Evolutionary conservation across 202 grass and related monocot species (phyloP), one percentile per base, ranked within the genome.

Genomic region (Saccharum hybrid): DNA sequence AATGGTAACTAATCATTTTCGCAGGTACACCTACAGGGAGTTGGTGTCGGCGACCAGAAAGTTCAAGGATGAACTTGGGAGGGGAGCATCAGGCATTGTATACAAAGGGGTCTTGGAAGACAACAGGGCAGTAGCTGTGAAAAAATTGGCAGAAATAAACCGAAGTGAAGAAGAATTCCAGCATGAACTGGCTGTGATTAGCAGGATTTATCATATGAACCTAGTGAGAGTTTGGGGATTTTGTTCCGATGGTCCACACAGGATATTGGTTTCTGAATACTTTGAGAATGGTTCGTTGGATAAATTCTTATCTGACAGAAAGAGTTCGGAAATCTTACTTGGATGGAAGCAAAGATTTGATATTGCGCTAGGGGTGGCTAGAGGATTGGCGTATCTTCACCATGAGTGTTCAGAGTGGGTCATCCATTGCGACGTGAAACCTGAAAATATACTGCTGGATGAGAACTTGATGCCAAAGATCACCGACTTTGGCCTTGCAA

Each of bases 401-500:
- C 86, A 88, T 0, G 86, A 88, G 48, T 88, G 86, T 75, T 79
- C 65, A 6, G 86, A 88, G 61, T 88, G 86, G 75, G 61, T 88
- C 48, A 84, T 88, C 10, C 86, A 88, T 39, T 84, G 86, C 1
- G 81, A 88, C 6, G 59, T 88, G 36, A 88, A 88, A 37, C 86
- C 86, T 21, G 75, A 88, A 68, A 87, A 87, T 39, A 87, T 87
- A 74, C 39, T 87, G 5, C 78, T 87, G 2, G 78, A 76, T 21
- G 64, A 76, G 11, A 81, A 86, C 48, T 38, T 86, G 3, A 39
- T 75, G 63, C 71, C 78, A 7, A 91, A 92, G 76, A 92, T 89
- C 1, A 76, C 87, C 34, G 90, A 92, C 52, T 92, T 92, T 56
- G 90, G 87, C 6, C 56, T 92, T 0, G 80, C 90, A 51, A 92